Base-by-base conservation (phyloP, 345 rosid species). In the Iberis pinnata region DNA sequence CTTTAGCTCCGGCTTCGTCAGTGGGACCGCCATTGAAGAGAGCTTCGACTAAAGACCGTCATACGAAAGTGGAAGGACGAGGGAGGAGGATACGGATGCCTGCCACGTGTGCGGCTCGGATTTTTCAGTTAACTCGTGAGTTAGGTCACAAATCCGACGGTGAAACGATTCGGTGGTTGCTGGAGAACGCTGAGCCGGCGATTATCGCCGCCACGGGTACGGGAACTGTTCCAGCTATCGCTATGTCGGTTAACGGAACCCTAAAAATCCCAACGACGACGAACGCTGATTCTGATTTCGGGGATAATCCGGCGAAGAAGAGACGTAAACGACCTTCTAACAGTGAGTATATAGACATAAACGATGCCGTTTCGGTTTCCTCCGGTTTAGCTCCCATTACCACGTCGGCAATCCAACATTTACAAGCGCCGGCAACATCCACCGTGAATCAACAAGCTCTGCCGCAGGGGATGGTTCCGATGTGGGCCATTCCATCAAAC, bases 21-120 rank as follows among this genome's bases (percentile, higher is more conserved):
- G 26, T 24, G n/a, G 41, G 36, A 55, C 72, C 70, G 8, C 77
- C 76, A 41, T 70, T 71, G 32, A 84, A 73, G 63, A 73, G 90
- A 47, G 63, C 84, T 12, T 80, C 89, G 8, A 80, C 92, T 29
- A 86, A 87, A 63, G 97, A 85, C 67, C 81, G 97, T 2, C 97
- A 89, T 67, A 85, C 97, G 13, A 89, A 89, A 56, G 97, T 89
- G 4, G 95, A 86, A 66, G 97, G 95, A 7, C 74, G 97, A 18
- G 95, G 95, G 8, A 66, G 95, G 75, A 81, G 97, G 81, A 83
- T 89, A 75, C 84, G 97, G 60, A 89, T 89, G 86, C 97, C 97
- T 0, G 89, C 95, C 65, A 75, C 95, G 14, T 85, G 95, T 61
- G 97, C 97, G 2, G 95, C 97, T 25, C 70, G 97, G 73, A 81